Conservation (phyloP, 2,329 filamentous ascomycete species). For the Beauveria asiatica region DNA sequence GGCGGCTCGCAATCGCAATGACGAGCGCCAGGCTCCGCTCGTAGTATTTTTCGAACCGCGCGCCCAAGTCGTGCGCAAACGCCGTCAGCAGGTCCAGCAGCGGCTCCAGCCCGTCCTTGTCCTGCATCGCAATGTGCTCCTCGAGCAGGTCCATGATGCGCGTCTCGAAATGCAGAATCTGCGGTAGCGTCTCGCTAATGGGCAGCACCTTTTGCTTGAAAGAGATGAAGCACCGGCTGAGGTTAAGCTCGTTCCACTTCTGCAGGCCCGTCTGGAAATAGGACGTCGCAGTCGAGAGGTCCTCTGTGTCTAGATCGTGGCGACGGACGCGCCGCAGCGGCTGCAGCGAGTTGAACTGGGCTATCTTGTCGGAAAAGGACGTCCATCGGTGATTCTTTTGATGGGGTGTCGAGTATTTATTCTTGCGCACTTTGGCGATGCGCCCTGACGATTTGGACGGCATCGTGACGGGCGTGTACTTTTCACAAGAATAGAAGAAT, state of each 20-base stretch:
- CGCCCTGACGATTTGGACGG: slow-evolving; percentile 55
- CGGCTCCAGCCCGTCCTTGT: slow-evolving; percentile 75
- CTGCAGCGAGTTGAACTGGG: slow-evolving; percentile 81
- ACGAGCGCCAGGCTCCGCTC: slow-evolving; percentile 65
- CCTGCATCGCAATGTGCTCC: slow-evolving; percentile 66
- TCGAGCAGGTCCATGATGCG: slow-evolving; percentile 72
- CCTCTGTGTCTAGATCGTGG: slow-evolving; percentile 72
- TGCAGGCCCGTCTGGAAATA: slow-evolving; percentile 77
- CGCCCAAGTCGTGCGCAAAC: slow-evolving; percentile 88
- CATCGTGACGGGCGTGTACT: slow-evolving; percentile 38
- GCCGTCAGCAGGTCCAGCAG: slow-evolving; percentile 81
- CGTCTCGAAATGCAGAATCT: slow-evolving; percentile 84
- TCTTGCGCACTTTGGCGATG: slow-evolving; percentile 61
- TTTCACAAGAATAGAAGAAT: not conserved
- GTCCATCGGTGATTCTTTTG: slow-evolving; percentile 85
- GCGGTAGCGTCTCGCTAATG: slow-evolving; percentile 80
- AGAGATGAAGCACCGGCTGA: slow-evolving; percentile 68
- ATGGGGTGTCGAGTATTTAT: slow-evolving; percentile 62
- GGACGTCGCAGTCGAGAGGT: slow-evolving; percentile 68
- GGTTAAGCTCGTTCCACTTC: slow-evolving; percentile 86
- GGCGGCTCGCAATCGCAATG: slow-evolving; percentile 66
- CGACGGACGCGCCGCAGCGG: slow-evolving; percentile 83
- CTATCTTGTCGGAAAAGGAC: slow-evolving; percentile 81
- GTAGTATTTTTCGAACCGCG: slow-evolving; percentile 83
- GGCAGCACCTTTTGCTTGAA: slow-evolving; percentile 70